Evolutionary conservation across 2,329 filamentous ascomycete species (phyloP).

Genomic region (Botrytis squamosa): DNA sequence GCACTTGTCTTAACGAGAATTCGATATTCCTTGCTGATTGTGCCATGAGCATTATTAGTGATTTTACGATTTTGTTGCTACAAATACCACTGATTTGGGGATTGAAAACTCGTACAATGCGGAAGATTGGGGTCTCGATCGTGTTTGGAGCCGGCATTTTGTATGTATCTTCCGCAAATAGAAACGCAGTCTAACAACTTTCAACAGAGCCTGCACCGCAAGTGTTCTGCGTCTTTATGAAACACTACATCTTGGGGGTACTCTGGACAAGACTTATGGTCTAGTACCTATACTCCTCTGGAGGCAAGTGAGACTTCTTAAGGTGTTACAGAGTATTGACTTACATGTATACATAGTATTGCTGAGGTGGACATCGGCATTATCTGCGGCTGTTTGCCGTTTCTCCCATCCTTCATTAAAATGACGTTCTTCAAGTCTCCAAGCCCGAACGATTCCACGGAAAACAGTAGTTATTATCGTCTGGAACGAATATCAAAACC

Average conservation of each 20-base stretch:
- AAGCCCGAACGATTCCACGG: not conserved
- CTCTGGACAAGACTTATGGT: not conserved
- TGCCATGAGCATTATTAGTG: conserved; percentile 2
- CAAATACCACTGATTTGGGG: conserved; percentile 5
- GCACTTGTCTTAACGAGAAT: conserved; percentile 2
- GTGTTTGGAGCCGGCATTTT: conserved; percentile 6
- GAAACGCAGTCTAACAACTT: not conserved
- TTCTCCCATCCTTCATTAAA: not conserved
- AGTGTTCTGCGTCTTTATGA: not conserved
- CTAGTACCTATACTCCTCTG: not conserved
- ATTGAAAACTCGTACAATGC: not conserved
- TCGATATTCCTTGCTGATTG: conserved; percentile 7
- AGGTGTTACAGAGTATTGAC: not conserved
- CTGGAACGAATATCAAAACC: not conserved
- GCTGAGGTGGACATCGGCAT: conserved; percentile 1
- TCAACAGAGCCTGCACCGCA: not conserved
- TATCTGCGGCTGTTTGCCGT: conserved; percentile 1
- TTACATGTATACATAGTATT: not conserved
- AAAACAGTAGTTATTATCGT: not conserved
- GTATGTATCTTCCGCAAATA: not conserved
- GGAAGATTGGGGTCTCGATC: conserved; percentile 1
- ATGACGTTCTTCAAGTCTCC: not conserved
- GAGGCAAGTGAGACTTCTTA: not conserved
- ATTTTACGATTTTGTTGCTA: conserved; percentile 6
- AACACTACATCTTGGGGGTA: not conserved